These are phyloP conservation scores for Juglanconis oblonga DNA, from an alignment of 2,329 filamentous ascomycete genomes.

Conservation along the genomic window DNA sequence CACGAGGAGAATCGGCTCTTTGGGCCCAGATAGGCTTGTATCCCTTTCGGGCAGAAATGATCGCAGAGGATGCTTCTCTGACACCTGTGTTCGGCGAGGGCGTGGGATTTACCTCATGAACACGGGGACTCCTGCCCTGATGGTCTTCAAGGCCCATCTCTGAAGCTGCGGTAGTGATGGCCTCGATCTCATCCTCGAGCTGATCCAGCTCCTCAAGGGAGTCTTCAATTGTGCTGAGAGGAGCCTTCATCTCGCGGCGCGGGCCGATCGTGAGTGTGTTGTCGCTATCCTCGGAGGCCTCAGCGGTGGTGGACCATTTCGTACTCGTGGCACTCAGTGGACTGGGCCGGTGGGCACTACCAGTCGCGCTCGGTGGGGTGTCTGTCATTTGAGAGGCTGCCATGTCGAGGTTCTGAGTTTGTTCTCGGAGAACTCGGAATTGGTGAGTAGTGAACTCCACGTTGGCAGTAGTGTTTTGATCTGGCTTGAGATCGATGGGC, in stretches of 20 bases:
- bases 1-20: background rate
- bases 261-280: slow-evolving; percentile 13
- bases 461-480: background rate
- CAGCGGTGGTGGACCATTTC: slow-evolving; percentile 12
- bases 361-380: background rate
- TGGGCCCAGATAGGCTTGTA: background rate
- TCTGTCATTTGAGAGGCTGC: background rate
- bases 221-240: slow-evolving; percentile 50
- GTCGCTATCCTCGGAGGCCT: slow-evolving; percentile 15
- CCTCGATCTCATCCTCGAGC: slow-evolving; percentile 61
- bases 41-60: background rate
- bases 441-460: slow-evolving; percentile 6
- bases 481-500: slow-evolving; percentile 29
- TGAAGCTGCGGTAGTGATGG: slow-evolving; percentile 29
- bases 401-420: slow-evolving; percentile 4
- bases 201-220: slow-evolving; percentile 61
- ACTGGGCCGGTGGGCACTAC: slow-evolving; percentile 1
- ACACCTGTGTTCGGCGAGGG: background rate
- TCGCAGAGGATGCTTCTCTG: background rate
- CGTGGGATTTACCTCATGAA: background rate
- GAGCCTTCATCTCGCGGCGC: slow-evolving; percentile 2
- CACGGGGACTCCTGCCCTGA: background rate
- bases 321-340: slow-evolving; percentile 6
- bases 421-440: slow-evolving; percentile 8
- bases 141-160: slow-evolving; percentile 5